phyloP scores from a whole-genome alignment of 108 stramenopile species.

The Cyclostephanos tholiformis region DNA sequence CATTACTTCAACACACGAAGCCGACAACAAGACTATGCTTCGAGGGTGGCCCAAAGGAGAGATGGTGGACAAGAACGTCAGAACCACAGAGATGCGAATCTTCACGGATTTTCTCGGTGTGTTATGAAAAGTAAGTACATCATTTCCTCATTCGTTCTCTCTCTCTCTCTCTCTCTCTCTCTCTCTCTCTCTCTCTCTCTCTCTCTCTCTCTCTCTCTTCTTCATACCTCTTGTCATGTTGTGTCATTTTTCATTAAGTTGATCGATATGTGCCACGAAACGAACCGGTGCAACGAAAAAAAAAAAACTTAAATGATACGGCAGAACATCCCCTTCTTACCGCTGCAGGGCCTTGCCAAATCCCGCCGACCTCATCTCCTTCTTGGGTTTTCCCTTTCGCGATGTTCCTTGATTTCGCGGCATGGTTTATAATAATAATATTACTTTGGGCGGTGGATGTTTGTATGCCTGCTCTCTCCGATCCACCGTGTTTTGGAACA shows the following conservation, averaged over 20 bases:
- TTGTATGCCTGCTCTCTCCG: too few relatives aligned
- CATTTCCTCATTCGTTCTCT: slow-evolving; percentile 52
- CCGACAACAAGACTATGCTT: background rate
- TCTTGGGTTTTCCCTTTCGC: slow-evolving; percentile 90
- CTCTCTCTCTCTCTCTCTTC: background rate
- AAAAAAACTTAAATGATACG: background rate
- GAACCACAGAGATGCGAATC: slow-evolving; percentile 49
- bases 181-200: background rate
- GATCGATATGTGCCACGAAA: background rate
- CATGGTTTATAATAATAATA: slow-evolving; percentile 59
- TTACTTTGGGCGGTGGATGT: too few relatives aligned
- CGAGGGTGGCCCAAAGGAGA: background rate
- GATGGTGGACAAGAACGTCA: slow-evolving; percentile 25
- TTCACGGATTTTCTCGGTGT: slow-evolving; percentile 29
- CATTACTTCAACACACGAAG: too few relatives aligned
- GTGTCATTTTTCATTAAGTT: too few relatives aligned
- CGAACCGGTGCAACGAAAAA: background rate
- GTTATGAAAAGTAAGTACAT: slow-evolving; percentile 35
- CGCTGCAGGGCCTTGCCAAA: slow-evolving; percentile 83
- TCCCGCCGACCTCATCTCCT: slow-evolving; percentile 81
- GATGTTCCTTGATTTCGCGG: slow-evolving; percentile 90
- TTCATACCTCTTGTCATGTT: too few relatives aligned
- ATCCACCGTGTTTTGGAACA: too few relatives aligned
- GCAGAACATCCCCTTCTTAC: slow-evolving; percentile 26
- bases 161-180: background rate